Percentiles rank a stretch among this genome's conserved stretches.
These are phyloP conservation scores for Periconia macrospinosa DNA, from an alignment of 2,329 filamentous ascomycete genomes.

Conservation along the genomic window DNA sequence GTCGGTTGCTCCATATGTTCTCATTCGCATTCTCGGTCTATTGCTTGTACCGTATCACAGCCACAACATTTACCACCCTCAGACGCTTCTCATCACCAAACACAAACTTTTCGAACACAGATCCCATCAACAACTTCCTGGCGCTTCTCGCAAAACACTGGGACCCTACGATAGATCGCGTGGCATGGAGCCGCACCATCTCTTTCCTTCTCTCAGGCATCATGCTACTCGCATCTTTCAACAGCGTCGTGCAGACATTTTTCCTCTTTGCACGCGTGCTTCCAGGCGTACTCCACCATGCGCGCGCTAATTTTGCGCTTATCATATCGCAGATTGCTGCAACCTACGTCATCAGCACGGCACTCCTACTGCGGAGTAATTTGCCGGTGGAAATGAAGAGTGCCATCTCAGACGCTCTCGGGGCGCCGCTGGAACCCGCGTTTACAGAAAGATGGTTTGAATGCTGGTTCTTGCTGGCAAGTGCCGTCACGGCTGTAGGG, in stretches of 20 bases:
- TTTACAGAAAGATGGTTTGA: conserved; percentile 88
- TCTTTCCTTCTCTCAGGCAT: conserved; percentile 81
- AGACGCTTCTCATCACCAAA: conserved; percentile 59
- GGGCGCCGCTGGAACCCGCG: conserved; percentile 71
- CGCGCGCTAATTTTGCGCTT: conserved; percentile 76
- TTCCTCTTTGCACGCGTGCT: conserved; percentile 76
- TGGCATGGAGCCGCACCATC: conserved; percentile 82
- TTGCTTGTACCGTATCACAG: conserved; percentile 79
- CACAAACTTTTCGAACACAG: conserved; percentile 66
- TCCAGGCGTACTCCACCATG: conserved; percentile 70
- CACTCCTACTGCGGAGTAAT: conserved; percentile 75
- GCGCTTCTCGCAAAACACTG: conserved; percentile 80
- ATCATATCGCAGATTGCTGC: conserved; percentile 79
- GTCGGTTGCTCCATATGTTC: conserved; percentile 64
- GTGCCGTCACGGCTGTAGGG: conserved; percentile 66
- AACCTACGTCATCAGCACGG: conserved; percentile 82
- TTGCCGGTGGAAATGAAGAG: conserved; percentile 75
- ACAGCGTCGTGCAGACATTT: conserved; percentile 82
- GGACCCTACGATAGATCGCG: conserved; percentile 79
- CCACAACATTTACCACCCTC: conserved; percentile 69
- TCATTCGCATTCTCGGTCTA: conserved; percentile 75
- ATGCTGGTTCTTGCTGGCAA: conserved; percentile 76
- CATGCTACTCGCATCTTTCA: conserved; percentile 80
- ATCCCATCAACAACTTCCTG: conserved; percentile 82
- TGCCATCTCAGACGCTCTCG: conserved; percentile 75